phyloP scores from a whole-genome alignment of 1,284 basidiomycete species.

The Ustilago cynodontis region DNA sequence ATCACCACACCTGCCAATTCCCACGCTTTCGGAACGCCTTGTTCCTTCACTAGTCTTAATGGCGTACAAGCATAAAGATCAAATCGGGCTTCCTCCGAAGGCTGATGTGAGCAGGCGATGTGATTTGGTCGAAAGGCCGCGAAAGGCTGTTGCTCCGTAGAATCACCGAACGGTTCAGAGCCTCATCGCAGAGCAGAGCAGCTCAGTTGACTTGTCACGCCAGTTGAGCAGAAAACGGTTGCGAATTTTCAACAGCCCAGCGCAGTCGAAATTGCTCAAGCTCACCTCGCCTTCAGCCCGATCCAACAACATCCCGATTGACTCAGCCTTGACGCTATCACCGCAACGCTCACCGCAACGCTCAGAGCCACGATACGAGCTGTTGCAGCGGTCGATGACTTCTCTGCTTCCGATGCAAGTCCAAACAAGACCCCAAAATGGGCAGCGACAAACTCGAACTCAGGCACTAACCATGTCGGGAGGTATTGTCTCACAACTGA shows the following conservation, averaged over 20 bases:
- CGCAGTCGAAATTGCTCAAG: background rate
- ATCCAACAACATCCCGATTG: constrained; percentile 8
- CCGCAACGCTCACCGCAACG: background rate
- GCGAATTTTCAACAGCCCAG: too few relatives aligned
- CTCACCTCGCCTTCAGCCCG: too few relatives aligned
- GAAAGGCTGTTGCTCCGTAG: background rate
- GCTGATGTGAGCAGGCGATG: background rate
- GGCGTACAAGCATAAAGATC: background rate
- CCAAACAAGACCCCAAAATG: too few relatives aligned
- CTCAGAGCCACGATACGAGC: background rate
- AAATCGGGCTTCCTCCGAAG: too few relatives aligned
- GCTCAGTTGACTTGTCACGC: constrained; percentile 5
- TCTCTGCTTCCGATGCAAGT: too few relatives aligned
- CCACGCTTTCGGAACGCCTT: constrained; percentile 10
- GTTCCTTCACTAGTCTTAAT: background rate
- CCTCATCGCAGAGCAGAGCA: background rate
- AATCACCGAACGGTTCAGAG: background rate
- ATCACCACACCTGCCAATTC: background rate
- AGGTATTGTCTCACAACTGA: background rate
- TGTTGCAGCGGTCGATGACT: background rate
- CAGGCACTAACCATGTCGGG: background rate
- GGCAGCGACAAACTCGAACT: background rate
- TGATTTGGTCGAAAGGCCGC: background rate
- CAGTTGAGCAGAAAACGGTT: constrained; percentile 2
- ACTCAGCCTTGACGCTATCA: background rate